These are phyloP conservation scores for Dactylis glomerata DNA, from an alignment of 176 grass and related monocot genomes.

Conservation along the genomic window DNA sequence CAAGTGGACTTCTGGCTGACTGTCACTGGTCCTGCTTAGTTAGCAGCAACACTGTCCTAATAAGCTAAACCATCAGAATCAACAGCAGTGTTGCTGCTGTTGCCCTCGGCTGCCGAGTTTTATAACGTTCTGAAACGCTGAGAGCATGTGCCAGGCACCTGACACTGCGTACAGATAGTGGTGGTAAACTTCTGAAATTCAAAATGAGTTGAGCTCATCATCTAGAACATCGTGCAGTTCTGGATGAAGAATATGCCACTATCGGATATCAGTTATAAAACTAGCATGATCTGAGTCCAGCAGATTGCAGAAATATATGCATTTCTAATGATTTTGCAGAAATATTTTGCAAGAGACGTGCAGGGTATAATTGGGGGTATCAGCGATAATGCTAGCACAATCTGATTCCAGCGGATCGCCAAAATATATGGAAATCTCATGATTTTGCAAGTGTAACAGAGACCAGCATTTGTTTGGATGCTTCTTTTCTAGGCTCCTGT, in stretches of 20 bases:
- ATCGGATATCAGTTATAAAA: neutral
- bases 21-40: conserved; percentile 10
- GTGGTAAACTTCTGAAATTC: conserved; percentile 3
- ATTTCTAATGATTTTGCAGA: neutral
- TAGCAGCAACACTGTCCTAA: neutral
- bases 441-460: no score
- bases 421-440: neutral
- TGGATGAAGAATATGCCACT: neutral
- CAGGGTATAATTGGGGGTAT: neutral
- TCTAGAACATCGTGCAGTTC: conserved; percentile 9
- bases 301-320: neutral
- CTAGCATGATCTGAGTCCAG: neutral
- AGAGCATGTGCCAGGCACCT: conserved; percentile 43
- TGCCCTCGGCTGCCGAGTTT: conserved; percentile 36
- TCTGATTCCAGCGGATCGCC: conserved; percentile 1
- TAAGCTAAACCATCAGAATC: neutral
- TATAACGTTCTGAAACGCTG: conserved; percentile 1
- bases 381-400: no score
- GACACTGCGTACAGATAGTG: conserved; percentile 5
- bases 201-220: neutral
- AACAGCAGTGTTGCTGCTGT: conserved; percentile 12
- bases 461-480: neutral
- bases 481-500: neutral
- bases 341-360: neutral
- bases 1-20: conserved; percentile 35